Percentiles rank a stretch among this genome's conserved stretches.
Evolutionary conservation across 2,329 filamentous ascomycete species (phyloP).

Genomic region (Hymenoscyphus scutula): DNA sequence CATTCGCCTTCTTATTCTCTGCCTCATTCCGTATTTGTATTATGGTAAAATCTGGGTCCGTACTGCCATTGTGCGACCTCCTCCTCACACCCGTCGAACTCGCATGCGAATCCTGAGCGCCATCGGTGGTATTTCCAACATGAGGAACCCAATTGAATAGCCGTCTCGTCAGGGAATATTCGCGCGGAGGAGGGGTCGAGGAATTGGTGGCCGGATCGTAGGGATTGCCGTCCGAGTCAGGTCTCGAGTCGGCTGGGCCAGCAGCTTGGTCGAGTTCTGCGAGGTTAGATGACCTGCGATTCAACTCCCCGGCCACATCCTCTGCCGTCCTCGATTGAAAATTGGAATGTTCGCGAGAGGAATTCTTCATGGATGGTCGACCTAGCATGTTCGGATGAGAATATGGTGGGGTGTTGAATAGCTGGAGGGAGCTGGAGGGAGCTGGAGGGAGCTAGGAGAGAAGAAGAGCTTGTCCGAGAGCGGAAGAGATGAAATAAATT

Average conservation of each 20-base stretch:
- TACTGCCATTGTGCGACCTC: slow-evolving; percentile 13
- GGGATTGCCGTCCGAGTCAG: slow-evolving; percentile 21
- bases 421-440: too few relatives aligned
- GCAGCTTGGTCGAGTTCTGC: slow-evolving; percentile 14
- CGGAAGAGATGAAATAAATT: background rate
- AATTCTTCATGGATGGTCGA: slow-evolving; percentile 11
- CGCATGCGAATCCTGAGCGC: slow-evolving; percentile 10
- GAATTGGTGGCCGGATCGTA: slow-evolving; percentile 30
- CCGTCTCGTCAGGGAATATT: slow-evolving; percentile 28
- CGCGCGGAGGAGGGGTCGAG: slow-evolving; percentile 28
- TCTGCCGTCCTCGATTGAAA: slow-evolving; percentile 45
- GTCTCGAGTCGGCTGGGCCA: background rate
- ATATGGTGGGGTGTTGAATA: background rate
- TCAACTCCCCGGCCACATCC: slow-evolving; percentile 44
- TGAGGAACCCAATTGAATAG: slow-evolving; percentile 24
- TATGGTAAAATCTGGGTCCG: background rate
- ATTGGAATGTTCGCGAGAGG: slow-evolving; percentile 37
- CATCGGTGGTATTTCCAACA: slow-evolving; percentile 13
- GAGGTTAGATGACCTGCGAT: slow-evolving; percentile 37
- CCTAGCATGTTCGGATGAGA: background rate
- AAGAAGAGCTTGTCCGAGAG: background rate
- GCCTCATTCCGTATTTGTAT: slow-evolving; percentile 29
- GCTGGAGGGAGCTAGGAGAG: background rate
- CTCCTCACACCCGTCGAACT: slow-evolving; percentile 14
- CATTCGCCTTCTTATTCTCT: slow-evolving; percentile 32